Conservation (phyloP, 2,329 filamentous ascomycete species). For the Aureobasidium sp. region DNA sequence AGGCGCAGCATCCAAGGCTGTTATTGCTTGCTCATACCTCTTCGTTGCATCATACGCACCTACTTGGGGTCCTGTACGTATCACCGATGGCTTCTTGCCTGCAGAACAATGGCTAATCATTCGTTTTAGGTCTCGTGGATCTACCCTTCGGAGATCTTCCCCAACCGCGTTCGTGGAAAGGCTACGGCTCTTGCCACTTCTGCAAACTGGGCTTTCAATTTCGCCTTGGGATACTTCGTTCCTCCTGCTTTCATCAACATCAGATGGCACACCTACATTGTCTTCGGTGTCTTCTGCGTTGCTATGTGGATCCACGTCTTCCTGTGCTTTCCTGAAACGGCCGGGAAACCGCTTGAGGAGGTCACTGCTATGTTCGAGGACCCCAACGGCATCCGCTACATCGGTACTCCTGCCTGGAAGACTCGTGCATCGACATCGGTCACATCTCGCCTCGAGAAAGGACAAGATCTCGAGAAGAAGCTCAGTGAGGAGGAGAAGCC, state of each 20-base stretch:
- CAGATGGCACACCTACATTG: conserved; percentile 54
- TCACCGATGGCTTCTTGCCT: too few species aligned
- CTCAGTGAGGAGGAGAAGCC: conserved; percentile 14
- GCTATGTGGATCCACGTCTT: conserved; percentile 61
- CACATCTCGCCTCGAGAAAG: conserved; percentile 17
- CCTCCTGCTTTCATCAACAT: conserved; percentile 52
- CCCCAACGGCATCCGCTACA: conserved; percentile 30
- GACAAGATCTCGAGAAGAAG: conserved; percentile 18
- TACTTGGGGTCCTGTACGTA: conserved; percentile 46
- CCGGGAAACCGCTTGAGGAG: conserved; percentile 67
- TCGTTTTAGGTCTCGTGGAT: conserved; percentile 38
- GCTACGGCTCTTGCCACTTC: conserved; percentile 53
- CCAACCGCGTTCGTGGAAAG: conserved; percentile 53
- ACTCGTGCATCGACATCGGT: conserved; percentile 20
- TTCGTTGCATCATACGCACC: conserved; percentile 62
- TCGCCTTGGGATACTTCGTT: conserved; percentile 43
- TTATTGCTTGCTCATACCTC: conserved; percentile 63
- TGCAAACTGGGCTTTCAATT: conserved; percentile 54
- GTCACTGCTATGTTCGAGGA: conserved; percentile 61
- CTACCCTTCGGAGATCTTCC: conserved; percentile 48
- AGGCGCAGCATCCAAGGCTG: conserved; percentile 34
- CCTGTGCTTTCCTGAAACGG: conserved; percentile 59
- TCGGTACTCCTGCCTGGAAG: conserved; percentile 51
- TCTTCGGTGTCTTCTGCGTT: conserved; percentile 66
- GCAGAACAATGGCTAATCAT: background rate